phyloP scores from a whole-genome alignment of 208 protist genomes.

The Leishmania braziliensis region DNA sequence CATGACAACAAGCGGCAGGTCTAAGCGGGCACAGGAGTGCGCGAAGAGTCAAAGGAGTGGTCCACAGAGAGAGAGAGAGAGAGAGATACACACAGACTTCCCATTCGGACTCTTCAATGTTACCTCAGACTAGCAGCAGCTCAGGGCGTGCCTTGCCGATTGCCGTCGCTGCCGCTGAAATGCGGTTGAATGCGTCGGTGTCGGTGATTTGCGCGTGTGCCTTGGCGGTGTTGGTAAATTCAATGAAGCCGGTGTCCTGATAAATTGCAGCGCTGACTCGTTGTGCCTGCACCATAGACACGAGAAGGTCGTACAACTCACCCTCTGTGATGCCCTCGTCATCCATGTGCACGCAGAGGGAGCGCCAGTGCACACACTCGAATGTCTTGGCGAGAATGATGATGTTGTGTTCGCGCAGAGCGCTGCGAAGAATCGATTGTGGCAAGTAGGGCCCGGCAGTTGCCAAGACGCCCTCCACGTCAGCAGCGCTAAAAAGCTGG shows the following conservation, averaged over 20 bases:
- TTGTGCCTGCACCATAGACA: constrained; percentile 24
- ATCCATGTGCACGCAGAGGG: constrained; percentile 31
- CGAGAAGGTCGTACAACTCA: constrained; percentile 29
- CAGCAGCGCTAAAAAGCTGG: constrained; percentile 14
- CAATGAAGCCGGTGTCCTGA: constrained; percentile 32
- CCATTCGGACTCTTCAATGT: background rate
- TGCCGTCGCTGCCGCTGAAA: constrained; percentile 8
- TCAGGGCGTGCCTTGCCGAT: constrained; percentile 10
- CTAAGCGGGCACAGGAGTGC: background rate
- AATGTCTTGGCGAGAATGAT: constrained; percentile 19
- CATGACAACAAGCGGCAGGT: background rate
- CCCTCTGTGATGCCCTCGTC: constrained; percentile 19
- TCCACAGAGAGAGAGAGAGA: no score
- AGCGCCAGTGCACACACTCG: constrained; percentile 34
- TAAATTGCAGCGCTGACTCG: constrained; percentile 22
- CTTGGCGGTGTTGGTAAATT: constrained; percentile 6
- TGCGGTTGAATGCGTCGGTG: constrained; percentile 17
- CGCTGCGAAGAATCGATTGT: constrained; percentile 1
- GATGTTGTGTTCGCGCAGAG: constrained; percentile 35
- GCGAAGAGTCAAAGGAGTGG: background rate
- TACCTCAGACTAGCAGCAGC: constrained; percentile 3
- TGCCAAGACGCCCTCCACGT: constrained; percentile 2
- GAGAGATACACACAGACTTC: background rate
- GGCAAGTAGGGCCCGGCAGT: background rate
- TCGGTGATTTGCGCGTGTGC: constrained; percentile 9